Evolutionary conservation across 1,139 yeast species (phyloP), one percentile per base, ranked within the genome.

Genomic region (Candida tropicalis): DNA sequence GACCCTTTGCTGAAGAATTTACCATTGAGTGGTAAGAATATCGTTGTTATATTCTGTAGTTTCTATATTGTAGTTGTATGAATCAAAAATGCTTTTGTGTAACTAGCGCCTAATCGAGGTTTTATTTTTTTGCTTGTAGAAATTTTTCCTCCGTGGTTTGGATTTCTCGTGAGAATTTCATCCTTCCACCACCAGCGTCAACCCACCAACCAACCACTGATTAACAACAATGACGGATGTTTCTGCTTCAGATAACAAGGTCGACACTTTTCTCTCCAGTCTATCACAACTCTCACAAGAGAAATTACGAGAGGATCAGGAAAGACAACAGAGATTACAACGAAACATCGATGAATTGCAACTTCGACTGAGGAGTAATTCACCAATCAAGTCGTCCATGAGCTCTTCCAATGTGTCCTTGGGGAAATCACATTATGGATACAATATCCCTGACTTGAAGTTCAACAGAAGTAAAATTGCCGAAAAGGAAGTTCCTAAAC

Each of bases 231-330:
- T 58, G 62, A 42, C 58, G 8, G 48, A 50, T 22, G 52, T 49
- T 4, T 63, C 69, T 22, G 66, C 70, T 1, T 61, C 68, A 3
- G 43, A 25, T 16, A 53, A 57, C 31, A 61, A 62, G 38, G 73
- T 68, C 15, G 66, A 68, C 44, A 69, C 64, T 43, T 68, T 68
- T 48, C 53, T 68, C 32, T 54, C 66, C n/a, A 57, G 60, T 28
- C 49, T 68, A 29, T 68, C 73, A 2, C 57, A 62, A 44, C 46
- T 67, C 8, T 66, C 73, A 0, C 72, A 64, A 47, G 64, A 60
- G 16, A 54, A 66, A 38, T 45, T 66, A 17, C 49, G 53, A 28
- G 70, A 68, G 42, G 71, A 65, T 47, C 64, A 62, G 27, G 62
- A 60, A 42, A 54, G 71, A 24, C 71, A 65, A 47, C 55, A 26